Base-by-base conservation (phyloP, 805 yeast species). In the Candida sithepensis region DNA sequence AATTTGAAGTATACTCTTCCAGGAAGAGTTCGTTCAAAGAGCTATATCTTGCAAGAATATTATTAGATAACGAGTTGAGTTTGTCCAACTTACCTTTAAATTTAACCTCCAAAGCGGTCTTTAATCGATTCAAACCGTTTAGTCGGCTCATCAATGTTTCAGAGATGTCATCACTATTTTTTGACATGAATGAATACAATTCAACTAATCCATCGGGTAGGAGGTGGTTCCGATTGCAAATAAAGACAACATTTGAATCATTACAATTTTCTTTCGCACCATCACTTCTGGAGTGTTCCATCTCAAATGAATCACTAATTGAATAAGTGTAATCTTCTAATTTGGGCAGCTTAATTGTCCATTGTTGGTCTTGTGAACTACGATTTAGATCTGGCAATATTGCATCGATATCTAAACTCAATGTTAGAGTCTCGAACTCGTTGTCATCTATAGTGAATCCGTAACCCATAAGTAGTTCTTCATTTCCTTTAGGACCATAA, bases 401-500 rank as follows among this genome's bases (percentile, higher is more conserved):
- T 0, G 42, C 36, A 1, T 73, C 70, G 2, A 87, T 67, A 58
- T 79, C 79, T 47, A 89, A 70, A 4, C 85, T 75, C 39, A 90
- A 71, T 14, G 81, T 81, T 1, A 82, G 68, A 4, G 69, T 59
- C 52, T 87, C 92, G 32, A 79, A 79, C 9, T 68, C 67, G 55
- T 85, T 86, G 18, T 72, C 67, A 16, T 74, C 74, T 2, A 82
- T 42, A 9, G 81, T 75, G 65, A 91, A 91, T 0, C 97, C 97
- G 63, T 91, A 91, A 0, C 85, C 90, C 55, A 90, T 67, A 5
- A 91, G 64, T 23, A 90, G 65, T 53, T 88, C 96, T 53, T 87
- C 95, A 59, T 89, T 90, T 0, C 94, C 85, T 64, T 89, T 90
- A 45, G 86, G 81, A 2, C 97, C 97, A 64, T 91, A 90, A 64